Percentiles rank a stretch among this genome's conserved stretches.
These are phyloP conservation scores for Haematococcus sp. DNA, from an alignment of 139 green algal genomes.

Conservation along the genomic window DNA sequence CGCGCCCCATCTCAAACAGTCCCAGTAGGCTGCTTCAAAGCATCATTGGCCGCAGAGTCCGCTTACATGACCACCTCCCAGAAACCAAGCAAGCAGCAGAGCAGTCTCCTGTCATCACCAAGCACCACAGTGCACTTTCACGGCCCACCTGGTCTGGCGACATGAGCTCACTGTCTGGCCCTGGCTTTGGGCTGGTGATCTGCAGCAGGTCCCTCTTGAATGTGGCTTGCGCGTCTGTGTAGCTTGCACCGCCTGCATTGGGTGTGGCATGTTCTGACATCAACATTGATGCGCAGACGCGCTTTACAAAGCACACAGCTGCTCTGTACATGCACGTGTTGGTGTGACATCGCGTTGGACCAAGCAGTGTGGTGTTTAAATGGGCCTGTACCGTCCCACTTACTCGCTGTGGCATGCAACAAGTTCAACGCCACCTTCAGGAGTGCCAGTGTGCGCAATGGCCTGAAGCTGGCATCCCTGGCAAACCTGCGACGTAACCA, in stretches of 20 bases:
- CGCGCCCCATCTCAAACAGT: too few species aligned
- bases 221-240: conserved; percentile 18
- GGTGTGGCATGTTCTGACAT: too few species aligned
- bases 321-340: neutral
- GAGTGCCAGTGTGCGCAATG: conserved; percentile 13
- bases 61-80: too few species aligned
- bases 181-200: conserved; percentile 22
- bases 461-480: conserved; percentile 17
- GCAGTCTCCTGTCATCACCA: too few species aligned
- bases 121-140: neutral
- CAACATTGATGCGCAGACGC: too few species aligned
- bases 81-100: too few species aligned
- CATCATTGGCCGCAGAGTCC: too few species aligned
- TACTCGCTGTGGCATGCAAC: conserved; percentile 21
- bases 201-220: conserved; percentile 29
- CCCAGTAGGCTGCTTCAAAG: too few species aligned
- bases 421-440: conserved; percentile 17
- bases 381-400: neutral
- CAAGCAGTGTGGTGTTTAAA: too few species aligned
- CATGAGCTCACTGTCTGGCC: conserved; percentile 20
- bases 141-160: conserved; percentile 27
- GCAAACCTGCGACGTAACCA: too few species aligned
- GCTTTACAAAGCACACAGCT: too few species aligned
- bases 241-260: conserved; percentile 22
- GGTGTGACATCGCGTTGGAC: neutral